Percentiles rank a stretch among this genome's conserved stretches.
These are phyloP conservation scores for Pontederia paniculata DNA, from an alignment of 176 grass and related monocot genomes.

Conservation along the genomic window DNA sequence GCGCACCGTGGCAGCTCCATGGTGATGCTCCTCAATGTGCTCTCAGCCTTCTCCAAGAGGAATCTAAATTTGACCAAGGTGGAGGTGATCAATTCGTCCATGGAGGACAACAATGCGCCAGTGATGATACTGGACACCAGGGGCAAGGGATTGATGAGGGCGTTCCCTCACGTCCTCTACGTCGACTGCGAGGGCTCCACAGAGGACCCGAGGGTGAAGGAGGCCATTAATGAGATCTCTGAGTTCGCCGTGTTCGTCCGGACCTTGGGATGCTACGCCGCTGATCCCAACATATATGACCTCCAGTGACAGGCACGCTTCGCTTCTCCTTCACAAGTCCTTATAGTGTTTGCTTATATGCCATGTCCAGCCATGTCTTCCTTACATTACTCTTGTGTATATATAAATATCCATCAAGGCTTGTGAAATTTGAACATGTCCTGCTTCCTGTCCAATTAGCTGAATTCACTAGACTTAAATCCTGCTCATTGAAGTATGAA, in stretches of 20 bases:
- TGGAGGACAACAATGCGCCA: constrained; percentile 16
- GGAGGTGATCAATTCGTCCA: constrained; percentile 67
- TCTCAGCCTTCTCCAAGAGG: constrained; percentile 75
- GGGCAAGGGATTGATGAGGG: constrained; percentile 45
- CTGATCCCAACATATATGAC: constrained; percentile 72
- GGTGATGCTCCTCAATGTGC: constrained; percentile 78
- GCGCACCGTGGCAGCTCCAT: constrained; percentile 80
- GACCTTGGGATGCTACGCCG: constrained; percentile 71
- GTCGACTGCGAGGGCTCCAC: constrained; percentile 78
- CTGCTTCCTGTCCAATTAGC: too few species aligned
- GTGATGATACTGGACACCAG: constrained; percentile 83
- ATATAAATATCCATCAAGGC: too few species aligned
- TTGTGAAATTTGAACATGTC: too few species aligned
- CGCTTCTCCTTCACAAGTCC: not conserved
- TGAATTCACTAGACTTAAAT: too few species aligned
- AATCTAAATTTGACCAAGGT: constrained; percentile 74
- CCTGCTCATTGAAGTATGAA: too few species aligned
- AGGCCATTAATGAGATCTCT: constrained; percentile 64
- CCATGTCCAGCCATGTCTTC: too few species aligned
- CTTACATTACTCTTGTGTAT: too few species aligned
- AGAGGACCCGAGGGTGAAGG: constrained; percentile 49
- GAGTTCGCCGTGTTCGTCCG: constrained; percentile 71
- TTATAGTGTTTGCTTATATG: not conserved
- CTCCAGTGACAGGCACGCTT: constrained; percentile 43
- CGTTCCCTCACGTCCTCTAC: constrained; percentile 93